A percentile compares a stretch with the other conserved stretches of the same genome.
phyloP scores from a whole-genome alignment of 305 asterid species.

The Ajuga reptans region DNA sequence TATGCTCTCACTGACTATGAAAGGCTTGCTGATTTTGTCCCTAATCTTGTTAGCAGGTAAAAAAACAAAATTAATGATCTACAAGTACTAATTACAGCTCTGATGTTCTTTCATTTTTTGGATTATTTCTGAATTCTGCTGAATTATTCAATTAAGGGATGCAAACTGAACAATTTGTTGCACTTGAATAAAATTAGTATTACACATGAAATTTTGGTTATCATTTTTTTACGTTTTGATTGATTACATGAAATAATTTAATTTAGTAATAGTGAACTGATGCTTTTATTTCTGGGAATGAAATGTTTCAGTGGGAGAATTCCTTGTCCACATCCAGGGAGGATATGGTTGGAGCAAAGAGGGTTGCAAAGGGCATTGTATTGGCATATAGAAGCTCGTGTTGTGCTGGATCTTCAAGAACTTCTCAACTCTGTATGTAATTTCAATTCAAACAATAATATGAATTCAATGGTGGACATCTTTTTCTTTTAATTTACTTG shows the following conservation, averaged over 20 bases:
- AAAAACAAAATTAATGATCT: too few species aligned
- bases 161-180: background rate
- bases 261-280: background rate
- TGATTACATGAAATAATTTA: background rate
- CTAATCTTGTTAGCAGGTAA: conserved; percentile 83
- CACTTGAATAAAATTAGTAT: background rate
- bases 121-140: background rate
- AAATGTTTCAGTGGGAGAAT: conserved; percentile 56
- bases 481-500: background rate
- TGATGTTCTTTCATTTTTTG: background rate
- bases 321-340: conserved; percentile 82
- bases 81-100: too few species aligned
- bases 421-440: conserved; percentile 50
- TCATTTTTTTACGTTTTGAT: background rate
- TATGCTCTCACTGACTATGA: conserved; percentile 82
- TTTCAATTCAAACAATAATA: conserved; percentile 9
- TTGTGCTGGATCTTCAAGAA: conserved; percentile 89
- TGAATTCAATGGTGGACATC: background rate
- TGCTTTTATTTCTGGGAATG: background rate
- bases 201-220: background rate
- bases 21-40: conserved; percentile 88
- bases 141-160: background rate
- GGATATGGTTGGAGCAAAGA: conserved; percentile 97
- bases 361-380: conserved; percentile 83
- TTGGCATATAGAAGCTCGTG: conserved; percentile 98